Conservation (phyloP, 306 rosid species). For the Inga leiocalycina region DNA sequence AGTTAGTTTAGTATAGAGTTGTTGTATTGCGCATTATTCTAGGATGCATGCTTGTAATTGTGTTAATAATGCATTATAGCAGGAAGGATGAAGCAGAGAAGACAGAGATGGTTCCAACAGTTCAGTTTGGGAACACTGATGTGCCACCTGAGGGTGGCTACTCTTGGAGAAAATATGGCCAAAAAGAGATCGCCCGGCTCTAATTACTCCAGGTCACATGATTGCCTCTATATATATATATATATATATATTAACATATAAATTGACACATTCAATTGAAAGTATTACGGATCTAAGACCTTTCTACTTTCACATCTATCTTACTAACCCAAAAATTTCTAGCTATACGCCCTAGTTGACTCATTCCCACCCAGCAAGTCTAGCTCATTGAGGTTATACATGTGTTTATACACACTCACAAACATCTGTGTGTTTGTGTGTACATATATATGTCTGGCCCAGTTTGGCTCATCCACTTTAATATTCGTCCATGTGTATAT, state of each 20-base stretch:
- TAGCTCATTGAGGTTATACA: too few relatives aligned
- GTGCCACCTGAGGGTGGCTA: conserved; percentile 70
- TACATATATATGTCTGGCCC: neutral
- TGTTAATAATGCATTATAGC: conserved; percentile 1
- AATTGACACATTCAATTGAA: too few relatives aligned
- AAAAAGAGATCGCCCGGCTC: conserved; percentile 60
- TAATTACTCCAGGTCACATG: conserved; percentile 54
- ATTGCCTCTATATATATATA: too few relatives aligned
- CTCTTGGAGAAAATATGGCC: conserved; percentile 86
- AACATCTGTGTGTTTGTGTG: neutral
- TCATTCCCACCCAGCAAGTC: too few relatives aligned
- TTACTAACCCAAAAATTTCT: neutral
- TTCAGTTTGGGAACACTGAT: conserved; percentile 63
- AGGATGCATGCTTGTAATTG: neutral
- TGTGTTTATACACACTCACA: too few relatives aligned
- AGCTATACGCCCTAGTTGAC: neutral
- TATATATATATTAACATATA: too few relatives aligned
- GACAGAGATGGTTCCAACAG: conserved; percentile 50
- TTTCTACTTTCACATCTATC: neutral
- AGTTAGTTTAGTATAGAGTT: too few relatives aligned
- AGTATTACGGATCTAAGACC: neutral
- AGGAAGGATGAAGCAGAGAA: conserved; percentile 49
- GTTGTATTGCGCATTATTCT: neutral
- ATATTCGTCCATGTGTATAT: neutral
- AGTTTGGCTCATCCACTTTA: neutral